Evolutionary conservation across 1,139 yeast species (phyloP), one percentile per base, ranked within the genome.

Genomic region (Blastobotrys malaysiensis): DNA sequence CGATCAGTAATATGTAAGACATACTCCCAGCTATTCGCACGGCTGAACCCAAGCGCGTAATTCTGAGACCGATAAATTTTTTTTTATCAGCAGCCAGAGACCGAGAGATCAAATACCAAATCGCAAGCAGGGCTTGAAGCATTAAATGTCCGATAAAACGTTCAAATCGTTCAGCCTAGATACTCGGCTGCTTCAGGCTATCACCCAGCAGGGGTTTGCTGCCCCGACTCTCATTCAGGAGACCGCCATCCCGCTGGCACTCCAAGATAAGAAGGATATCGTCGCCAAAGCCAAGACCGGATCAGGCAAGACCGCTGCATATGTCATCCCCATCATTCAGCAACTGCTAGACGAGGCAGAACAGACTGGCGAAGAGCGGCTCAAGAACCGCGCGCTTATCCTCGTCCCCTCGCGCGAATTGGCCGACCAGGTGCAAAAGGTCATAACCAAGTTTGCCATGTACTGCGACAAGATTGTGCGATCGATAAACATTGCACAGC

Each of bases 221-320:
- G 83, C 84, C 65, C 98, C 98, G 9, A 95, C 98, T 1, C 77
- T 88, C 56, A 86, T 93, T 53, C 99, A 93, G 73, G 82, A 95
- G 6, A 85, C 84, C 69, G 89, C 96, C n/a, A 88, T 93, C 57
- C 97, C 96, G 31, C 74, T 93, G 54, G 97, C 98, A 1, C 72
- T 93, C 53, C 88, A 88, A 62, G 95, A 88, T 62, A 86, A 84
- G 65, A 82, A 90, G 71, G 96, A 89, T 67, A 84, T 89, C 60
- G 85, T 89, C 43, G 96, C 96, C 27, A 82, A 87, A 64, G 96
- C 97, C 16, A 82, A 87, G 44, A 89, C 97, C 1, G 97, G 97
- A 6, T 86, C 95, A 2, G 97, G 97, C 61, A 89, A 89, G 69
- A 89, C 97, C 0, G 86, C 86, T 20, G 95, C 96, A 1, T 89